These are phyloP conservation scores for Sclerotinia nivalis DNA, from an alignment of 2,329 filamentous ascomycete genomes.

Conservation along the genomic window DNA sequence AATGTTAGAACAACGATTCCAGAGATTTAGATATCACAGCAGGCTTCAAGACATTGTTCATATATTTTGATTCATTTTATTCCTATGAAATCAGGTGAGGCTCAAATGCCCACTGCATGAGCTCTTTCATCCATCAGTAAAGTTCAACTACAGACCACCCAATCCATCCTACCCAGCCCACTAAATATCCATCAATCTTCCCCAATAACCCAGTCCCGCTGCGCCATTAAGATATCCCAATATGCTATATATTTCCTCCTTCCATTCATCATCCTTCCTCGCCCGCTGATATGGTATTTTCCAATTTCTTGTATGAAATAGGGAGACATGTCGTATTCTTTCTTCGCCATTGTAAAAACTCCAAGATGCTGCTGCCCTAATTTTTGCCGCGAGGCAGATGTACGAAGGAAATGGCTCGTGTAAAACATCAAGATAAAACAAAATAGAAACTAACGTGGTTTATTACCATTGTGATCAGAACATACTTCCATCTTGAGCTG, in stretches of 20 bases:
- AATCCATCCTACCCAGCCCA: not conserved
- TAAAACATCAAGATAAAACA: slow-evolving; percentile 36
- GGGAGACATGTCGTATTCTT: not conserved
- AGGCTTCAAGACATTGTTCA: not conserved
- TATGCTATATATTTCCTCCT: slow-evolving; percentile 23
- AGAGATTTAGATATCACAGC: not conserved
- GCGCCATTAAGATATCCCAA: slow-evolving; percentile 29
- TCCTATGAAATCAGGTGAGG: slow-evolving; percentile 3
- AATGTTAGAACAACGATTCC: not conserved
- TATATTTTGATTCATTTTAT: not conserved
- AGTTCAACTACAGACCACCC: slow-evolving; percentile 2
- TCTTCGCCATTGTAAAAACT: slow-evolving; percentile 27
- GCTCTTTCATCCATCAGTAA: slow-evolving; percentile 9
- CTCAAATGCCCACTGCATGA: slow-evolving; percentile 21
- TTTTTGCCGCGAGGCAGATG: slow-evolving; percentile 30
- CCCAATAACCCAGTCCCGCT: slow-evolving; percentile 35
- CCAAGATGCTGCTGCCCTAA: slow-evolving; percentile 33
- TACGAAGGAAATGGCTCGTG: slow-evolving; percentile 33
- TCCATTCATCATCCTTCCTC: not conserved
- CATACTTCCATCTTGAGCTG: slow-evolving; percentile 36
- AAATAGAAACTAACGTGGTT: slow-evolving; percentile 27
- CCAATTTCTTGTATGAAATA: slow-evolving; percentile 14
- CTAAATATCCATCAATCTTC: not conserved
- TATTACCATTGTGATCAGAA: slow-evolving; percentile 31
- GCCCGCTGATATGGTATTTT: slow-evolving; percentile 9